Conservation (phyloP, 345 rosid species). For the Cardamine resedifolia region DNA sequence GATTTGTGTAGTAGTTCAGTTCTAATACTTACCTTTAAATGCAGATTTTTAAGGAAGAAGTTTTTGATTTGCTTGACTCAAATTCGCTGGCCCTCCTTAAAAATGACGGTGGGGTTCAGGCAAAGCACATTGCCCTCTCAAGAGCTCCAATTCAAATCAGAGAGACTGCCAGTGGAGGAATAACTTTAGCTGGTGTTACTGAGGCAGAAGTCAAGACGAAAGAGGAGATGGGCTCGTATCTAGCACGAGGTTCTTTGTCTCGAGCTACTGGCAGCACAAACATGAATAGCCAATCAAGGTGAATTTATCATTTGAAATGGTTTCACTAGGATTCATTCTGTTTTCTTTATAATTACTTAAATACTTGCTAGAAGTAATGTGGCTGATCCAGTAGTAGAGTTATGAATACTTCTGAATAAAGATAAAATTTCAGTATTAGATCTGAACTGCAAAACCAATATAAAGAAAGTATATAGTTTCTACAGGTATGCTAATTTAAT, state of each 20-base stretch:
- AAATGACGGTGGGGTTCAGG: slow-evolving; percentile 44
- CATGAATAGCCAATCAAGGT: slow-evolving; percentile 99
- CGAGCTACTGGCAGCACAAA: slow-evolving; percentile 98
- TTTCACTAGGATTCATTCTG: not conserved
- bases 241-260: slow-evolving; percentile 72
- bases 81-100: slow-evolving; percentile 47
- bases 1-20: not conserved
- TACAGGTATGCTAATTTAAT: not conserved
- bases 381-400: not conserved
- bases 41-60: slow-evolving; percentile 97
- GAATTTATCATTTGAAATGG: not conserved
- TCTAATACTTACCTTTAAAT: not conserved
- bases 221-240: slow-evolving; percentile 82
- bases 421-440: not conserved
- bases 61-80: slow-evolving; percentile 80
- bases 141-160: slow-evolving; percentile 86
- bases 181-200: slow-evolving; percentile 91
- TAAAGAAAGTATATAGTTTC: not conserved
- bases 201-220: slow-evolving; percentile 84
- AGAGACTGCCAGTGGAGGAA: slow-evolving; percentile 89
- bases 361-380: slow-evolving; percentile 2
- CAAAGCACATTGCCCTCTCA: slow-evolving; percentile 51
- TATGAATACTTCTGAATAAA: not conserved
- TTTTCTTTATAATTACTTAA: not conserved
- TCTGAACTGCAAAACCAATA: not conserved